Conservation (phyloP, 352 stramenopile genomes). For the Globisporangium acanthophoron region DNA sequence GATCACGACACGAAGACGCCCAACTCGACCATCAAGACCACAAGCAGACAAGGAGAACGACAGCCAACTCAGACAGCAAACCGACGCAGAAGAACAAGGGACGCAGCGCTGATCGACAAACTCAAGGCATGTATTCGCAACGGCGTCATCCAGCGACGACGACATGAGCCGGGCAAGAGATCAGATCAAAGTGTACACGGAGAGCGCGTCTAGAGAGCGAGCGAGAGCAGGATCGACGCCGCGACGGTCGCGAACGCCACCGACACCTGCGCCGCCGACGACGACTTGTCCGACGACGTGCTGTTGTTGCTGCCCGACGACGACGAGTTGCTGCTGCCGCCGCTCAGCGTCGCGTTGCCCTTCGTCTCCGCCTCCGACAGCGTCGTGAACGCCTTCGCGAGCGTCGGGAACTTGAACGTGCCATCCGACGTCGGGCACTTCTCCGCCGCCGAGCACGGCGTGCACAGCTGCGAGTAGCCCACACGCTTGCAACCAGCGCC, state of each 20-base stretch:
- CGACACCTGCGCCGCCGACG: background rate
- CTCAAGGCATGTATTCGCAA: background rate
- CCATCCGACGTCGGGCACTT: conserved; percentile 32
- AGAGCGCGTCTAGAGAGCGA: background rate
- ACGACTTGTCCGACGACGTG: background rate
- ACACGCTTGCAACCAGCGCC: conserved; percentile 52
- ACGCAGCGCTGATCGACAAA: background rate
- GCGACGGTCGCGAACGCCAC: background rate
- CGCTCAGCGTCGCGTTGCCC: background rate
- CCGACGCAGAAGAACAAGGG: background rate
- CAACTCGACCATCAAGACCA: too few relatives aligned
- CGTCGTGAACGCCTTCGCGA: conserved; percentile 32
- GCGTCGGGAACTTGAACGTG: conserved; percentile 40
- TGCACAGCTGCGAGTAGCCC: conserved; percentile 55
- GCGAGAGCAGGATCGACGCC: background rate
- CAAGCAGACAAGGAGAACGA: too few relatives aligned
- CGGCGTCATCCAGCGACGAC: too few relatives aligned
- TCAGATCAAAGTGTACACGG: conserved; percentile 1
- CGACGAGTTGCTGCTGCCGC: background rate
- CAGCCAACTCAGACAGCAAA: too few relatives aligned
- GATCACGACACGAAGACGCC: too few relatives aligned
- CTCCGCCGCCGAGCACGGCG: conserved; percentile 38
- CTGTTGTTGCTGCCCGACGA: background rate
- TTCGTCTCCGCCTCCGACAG: background rate
- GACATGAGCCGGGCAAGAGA: background rate